phyloP scores from a whole-genome alignment of 108 stramenopile genomes.

The Nitzschia putrida region DNA sequence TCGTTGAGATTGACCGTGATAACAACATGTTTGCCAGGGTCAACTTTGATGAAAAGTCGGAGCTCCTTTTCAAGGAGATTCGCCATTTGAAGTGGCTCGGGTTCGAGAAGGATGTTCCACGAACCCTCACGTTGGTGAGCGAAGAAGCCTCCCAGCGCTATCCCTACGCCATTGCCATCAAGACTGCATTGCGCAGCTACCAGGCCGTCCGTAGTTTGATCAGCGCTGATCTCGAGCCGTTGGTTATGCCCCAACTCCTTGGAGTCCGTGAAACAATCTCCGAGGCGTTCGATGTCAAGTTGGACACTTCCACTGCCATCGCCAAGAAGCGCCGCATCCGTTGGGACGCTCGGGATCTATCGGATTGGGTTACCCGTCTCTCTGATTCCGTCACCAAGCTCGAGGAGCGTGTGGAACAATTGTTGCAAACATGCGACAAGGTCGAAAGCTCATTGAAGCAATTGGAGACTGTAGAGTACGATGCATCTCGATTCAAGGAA shows the following conservation, averaged over 20 bases:
- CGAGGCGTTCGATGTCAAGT: conserved; percentile 81
- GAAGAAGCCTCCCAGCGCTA: conserved; percentile 75
- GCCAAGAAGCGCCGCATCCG: conserved; percentile 73
- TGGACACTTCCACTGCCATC: conserved; percentile 58
- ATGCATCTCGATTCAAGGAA: conserved; percentile 48
- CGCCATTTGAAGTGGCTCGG: conserved; percentile 94
- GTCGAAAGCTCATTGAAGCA: conserved; percentile 58
- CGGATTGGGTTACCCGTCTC: conserved; percentile 83
- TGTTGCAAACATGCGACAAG: conserved; percentile 69
- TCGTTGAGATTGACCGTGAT: conserved; percentile 53
- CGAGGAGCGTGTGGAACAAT: conserved; percentile 82
- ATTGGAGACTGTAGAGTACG: conserved; percentile 65
- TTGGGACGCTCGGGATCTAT: conserved; percentile 77
- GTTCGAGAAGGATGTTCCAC: conserved; percentile 81
- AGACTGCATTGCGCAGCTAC: conserved; percentile 87
- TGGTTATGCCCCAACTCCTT: conserved; percentile 75
- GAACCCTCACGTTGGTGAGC: conserved; percentile 61
- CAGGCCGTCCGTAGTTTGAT: conserved; percentile 69
- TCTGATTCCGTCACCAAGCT: conserved; percentile 83
- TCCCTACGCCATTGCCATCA: conserved; percentile 85
- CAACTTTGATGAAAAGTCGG: conserved; percentile 93
- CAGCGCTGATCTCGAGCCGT: conserved; percentile 71
- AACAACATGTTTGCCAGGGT: conserved; percentile 71
- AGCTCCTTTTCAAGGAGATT: conserved; percentile 93
- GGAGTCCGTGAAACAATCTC: conserved; percentile 71